A percentile compares a stretch with the other conserved stretches of the same genome.
Conservation (phyloP, 805 yeast genomes). For the Komagataella kurtzmanii region DNA sequence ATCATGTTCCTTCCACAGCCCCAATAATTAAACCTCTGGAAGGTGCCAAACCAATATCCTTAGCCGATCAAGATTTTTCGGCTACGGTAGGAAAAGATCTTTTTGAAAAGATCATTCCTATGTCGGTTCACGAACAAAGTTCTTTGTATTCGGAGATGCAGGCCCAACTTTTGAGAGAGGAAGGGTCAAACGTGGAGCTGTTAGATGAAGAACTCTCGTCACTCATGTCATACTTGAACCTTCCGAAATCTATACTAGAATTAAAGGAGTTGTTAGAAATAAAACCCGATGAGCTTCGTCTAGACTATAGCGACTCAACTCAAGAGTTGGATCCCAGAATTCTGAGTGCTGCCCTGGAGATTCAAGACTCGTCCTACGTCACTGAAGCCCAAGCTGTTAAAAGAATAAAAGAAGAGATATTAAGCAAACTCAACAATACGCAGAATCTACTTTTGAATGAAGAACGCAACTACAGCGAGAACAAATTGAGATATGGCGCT, state of each 20-base stretch:
- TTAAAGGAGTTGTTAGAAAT: slow-evolving; percentile 22
- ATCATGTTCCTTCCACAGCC: slow-evolving; percentile 48
- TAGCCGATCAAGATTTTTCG: slow-evolving; percentile 34
- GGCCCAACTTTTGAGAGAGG: slow-evolving; percentile 60
- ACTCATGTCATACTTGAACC: slow-evolving; percentile 65
- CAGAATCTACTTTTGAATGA: slow-evolving; percentile 21
- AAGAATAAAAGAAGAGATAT: slow-evolving; percentile 21
- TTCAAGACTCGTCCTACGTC: slow-evolving; percentile 8
- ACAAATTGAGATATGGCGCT: slow-evolving; percentile 21
- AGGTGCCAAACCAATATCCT: slow-evolving; percentile 46
- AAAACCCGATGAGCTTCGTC: neutral
- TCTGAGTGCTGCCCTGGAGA: slow-evolving; percentile 22
- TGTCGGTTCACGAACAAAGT: slow-evolving; percentile 75
- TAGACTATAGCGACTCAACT: slow-evolving; percentile 8
- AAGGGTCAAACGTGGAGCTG: slow-evolving; percentile 61
- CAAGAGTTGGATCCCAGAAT: slow-evolving; percentile 25
- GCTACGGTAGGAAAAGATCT: slow-evolving; percentile 38
- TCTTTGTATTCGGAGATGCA: slow-evolving; percentile 85
- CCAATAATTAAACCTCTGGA: slow-evolving; percentile 58
- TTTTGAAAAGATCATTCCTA: slow-evolving; percentile 71
- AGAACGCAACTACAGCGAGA: slow-evolving; percentile 18
- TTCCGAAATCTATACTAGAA: slow-evolving; percentile 53
- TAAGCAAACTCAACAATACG: slow-evolving; percentile 18
- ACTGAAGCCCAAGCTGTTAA: slow-evolving; percentile 17
- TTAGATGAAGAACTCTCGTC: slow-evolving; percentile 71